Evolutionary conservation across 768 basidiomycete species (phyloP), one percentile per base, ranked within the genome.

Genomic region (Candolleomyces eurysporus): DNA sequence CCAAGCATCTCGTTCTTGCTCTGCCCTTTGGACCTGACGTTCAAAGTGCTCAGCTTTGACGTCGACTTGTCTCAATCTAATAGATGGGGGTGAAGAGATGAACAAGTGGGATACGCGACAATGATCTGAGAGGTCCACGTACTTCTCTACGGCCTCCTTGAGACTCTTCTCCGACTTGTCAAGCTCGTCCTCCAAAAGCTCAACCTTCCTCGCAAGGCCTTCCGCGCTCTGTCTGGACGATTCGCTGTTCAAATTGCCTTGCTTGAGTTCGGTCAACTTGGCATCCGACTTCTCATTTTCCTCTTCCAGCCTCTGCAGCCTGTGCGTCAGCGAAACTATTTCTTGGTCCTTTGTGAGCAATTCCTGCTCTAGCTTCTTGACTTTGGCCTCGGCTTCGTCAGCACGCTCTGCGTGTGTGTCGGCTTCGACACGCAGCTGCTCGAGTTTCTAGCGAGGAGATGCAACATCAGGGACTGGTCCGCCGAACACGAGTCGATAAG

Each of bases 11-110:
- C 96, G 88, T 75, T 99, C 97, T 71, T 91, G 87, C 73, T 98
- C 96, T 52, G 85, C 79, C 48, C 91, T 85, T 65, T 86, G 81
- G 19, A 97, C 88, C 72, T 96, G 92, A 53, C 95, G 87, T 77
- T 98, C 96, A 72, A 93, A 97, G 78, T 98, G 94, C 75, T 99
- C 97, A 10, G 96, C 96, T 80, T 98, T 99, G 76, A 98, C 90
- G 72, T 99, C 97, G 60, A 96, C 94, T 71, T 96, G 93, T 64
- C 96, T 83, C 68, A 99, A 82, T 75, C 96, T 98, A 54, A 31
- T 54, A 32, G 16, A 52, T 10, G 17, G 4, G 14, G 46, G 45
- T 57, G 66, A 60, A 4, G 17, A 58, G 59, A 60, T 62, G 67
- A 39, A 61, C 5, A 5, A 17, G 43, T 31, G 46, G 40, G 39